Percentiles rank a stretch among this genome's conserved stretches.
Evolutionary conservation across 176 grass and related monocot genomes (phyloP).

Genomic region (Bothriochloa decipiens): DNA sequence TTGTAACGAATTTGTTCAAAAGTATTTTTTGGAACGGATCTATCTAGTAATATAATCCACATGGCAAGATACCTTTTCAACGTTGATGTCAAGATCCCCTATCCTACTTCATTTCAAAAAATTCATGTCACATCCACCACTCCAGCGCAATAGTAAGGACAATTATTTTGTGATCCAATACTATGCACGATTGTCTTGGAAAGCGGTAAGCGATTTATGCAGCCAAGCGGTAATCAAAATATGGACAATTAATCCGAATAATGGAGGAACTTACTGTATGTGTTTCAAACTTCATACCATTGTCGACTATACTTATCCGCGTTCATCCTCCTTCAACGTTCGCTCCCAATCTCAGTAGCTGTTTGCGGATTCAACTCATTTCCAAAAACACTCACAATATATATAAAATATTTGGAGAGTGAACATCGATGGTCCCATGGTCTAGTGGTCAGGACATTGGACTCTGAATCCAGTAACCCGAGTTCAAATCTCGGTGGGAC

Average conservation of each 20-base stretch:
- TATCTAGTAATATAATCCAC: not conserved
- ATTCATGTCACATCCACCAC: not conserved
- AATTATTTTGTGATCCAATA: not conserved
- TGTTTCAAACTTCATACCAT: not conserved
- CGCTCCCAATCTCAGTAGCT: not conserved
- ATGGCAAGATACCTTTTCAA: not conserved
- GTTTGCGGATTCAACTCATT: not conserved
- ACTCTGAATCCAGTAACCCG: too few species aligned
- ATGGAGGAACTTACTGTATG: not conserved
- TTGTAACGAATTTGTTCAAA: constrained; percentile 7
- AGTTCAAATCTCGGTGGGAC: too few species aligned
- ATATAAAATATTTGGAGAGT: too few species aligned
- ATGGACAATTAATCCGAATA: not conserved
- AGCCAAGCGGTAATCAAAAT: not conserved
- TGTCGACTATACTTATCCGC: not conserved
- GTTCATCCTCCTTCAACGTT: not conserved
- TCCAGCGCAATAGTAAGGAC: not conserved
- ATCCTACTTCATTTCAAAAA: not conserved
- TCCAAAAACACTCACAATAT: too few species aligned
- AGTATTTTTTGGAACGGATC: not conserved
- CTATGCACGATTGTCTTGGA: not conserved
- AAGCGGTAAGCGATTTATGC: not conserved
- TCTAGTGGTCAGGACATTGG: too few species aligned
- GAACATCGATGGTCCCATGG: too few species aligned
- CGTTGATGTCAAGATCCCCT: not conserved